These are phyloP conservation scores for Rauvolfia tetraphylla DNA, from an alignment of 257 asterid genomes.

Conservation along the genomic window DNA sequence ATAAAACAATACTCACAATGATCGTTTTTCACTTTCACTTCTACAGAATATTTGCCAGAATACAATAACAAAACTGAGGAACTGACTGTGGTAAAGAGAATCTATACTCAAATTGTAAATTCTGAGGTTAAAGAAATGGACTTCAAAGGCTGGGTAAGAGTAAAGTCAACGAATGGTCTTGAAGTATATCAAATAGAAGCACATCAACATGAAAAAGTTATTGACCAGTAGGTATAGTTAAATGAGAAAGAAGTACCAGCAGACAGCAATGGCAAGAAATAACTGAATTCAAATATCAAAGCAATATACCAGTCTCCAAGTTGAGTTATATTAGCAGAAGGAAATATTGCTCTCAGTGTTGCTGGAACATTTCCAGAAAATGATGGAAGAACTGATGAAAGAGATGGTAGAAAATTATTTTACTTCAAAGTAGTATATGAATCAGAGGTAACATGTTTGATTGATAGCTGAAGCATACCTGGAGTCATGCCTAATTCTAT, in stretches of 20 bases:
- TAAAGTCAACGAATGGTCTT: neutral
- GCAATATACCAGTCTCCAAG: slow-evolving; percentile 88
- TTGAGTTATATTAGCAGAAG: slow-evolving; percentile 78
- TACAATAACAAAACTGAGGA: neutral
- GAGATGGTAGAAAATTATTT: slow-evolving; percentile 7
- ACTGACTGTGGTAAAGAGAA: neutral
- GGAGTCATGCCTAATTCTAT: slow-evolving; percentile 94
- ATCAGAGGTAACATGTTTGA: neutral
- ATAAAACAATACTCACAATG: neutral
- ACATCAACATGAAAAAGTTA: neutral
- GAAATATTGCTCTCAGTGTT: slow-evolving; percentile 64
- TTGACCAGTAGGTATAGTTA: neutral
- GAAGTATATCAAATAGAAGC: neutral
- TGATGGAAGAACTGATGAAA: slow-evolving; percentile 79
- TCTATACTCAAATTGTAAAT: neutral
- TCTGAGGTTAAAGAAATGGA: neutral
- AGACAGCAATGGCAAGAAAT: neutral
- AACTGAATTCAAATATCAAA: slow-evolving; percentile 6
- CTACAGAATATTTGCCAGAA: neutral
- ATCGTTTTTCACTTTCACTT: neutral
- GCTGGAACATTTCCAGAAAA: slow-evolving; percentile 99
- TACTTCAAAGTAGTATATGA: neutral
- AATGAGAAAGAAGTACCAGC: neutral
- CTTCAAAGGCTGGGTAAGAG: neutral
- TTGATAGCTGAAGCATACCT: slow-evolving; percentile 43